Evolutionary conservation across 139 green algal genomes (phyloP), one percentile per base, ranked within the genome.

Genomic region (Eudorina sp.): DNA sequence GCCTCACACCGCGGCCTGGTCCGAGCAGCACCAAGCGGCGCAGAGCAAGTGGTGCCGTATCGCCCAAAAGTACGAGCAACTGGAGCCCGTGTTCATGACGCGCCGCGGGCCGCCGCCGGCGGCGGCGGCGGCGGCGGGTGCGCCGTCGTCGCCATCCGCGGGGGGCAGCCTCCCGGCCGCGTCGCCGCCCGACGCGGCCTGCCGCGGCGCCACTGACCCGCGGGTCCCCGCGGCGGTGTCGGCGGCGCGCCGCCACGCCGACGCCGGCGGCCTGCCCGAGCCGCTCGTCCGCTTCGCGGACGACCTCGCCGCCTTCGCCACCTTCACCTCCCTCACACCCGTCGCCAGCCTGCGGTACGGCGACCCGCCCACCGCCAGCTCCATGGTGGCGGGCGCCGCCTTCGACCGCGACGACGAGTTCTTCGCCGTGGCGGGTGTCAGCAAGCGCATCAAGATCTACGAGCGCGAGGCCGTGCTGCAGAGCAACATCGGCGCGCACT

Each of bases 351-450:
- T 88, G 34, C 48, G 69, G 7, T 88, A 88, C 66, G 48, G 46
- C 66, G 83, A 88, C 51, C 48, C 66, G 48, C 51, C 34, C 48
- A 55, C 68, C 82, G 81, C 70, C 38, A 74, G 60, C 38, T 41
- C 40, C 85, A 97, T 99, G 93, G 95, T 98, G 27, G 98, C 93
- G 62, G 93, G 90, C 19, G 90, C 93, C 16, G 94, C 93, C 0
- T 99, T 98, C 88, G 96, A 98, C 92, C 91, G 96, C 19, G 97
- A 99, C 43, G 96, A 98, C 64, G 95, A 98, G 90, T 98, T 96
- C 86, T 97, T 99, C 76, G 97, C 97, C 0, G 96, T 97, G 9
- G 97, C 96, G 13, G 97, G 96, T 36, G 90, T 93, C 0, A 74
- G 31, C 78, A 93, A 93, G 78, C 88, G 90, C n/a, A 97, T 95